phyloP scores from a whole-genome alignment of 2,329 filamentous ascomycete genomes.

The Colletotrichum sp. region DNA sequence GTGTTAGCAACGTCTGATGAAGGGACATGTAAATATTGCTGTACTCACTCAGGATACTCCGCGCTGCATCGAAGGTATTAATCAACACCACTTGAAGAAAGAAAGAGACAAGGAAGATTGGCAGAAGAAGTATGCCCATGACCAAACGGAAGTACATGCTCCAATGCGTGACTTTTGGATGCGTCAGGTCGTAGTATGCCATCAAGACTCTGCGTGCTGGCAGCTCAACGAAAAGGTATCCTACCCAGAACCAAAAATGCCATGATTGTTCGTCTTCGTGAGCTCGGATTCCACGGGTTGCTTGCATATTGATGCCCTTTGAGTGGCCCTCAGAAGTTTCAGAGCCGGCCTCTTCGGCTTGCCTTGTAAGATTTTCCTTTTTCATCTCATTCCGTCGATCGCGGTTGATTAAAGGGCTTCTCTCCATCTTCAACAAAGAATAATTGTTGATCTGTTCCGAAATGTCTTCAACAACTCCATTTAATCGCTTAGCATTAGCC shows the following conservation, averaged over 20 bases:
- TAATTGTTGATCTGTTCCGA: neutral
- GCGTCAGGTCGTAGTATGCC: neutral
- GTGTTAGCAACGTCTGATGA: neutral
- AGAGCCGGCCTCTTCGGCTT: neutral
- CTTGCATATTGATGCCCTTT: neutral
- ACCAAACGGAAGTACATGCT: neutral
- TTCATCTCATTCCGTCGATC: no score
- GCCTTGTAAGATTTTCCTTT: no score
- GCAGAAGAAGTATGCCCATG: neutral
- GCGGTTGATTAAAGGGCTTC: no score
- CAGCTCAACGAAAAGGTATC: neutral
- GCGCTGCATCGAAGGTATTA: neutral
- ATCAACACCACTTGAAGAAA: neutral
- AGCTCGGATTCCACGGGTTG: neutral
- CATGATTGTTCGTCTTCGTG: neutral
- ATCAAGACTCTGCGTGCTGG: neutral
- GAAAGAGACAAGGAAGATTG: neutral
- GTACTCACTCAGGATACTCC: neutral
- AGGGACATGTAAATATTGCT: fast-evolving
- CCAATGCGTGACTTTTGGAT: no score
- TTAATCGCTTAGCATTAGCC: neutral
- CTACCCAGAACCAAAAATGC: neutral
- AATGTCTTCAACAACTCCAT: neutral
- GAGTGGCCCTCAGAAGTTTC: neutral
- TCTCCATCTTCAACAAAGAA: neutral